Conservation (phyloP, 139 green algal genomes). For the Trebouxia sp. region DNA sequence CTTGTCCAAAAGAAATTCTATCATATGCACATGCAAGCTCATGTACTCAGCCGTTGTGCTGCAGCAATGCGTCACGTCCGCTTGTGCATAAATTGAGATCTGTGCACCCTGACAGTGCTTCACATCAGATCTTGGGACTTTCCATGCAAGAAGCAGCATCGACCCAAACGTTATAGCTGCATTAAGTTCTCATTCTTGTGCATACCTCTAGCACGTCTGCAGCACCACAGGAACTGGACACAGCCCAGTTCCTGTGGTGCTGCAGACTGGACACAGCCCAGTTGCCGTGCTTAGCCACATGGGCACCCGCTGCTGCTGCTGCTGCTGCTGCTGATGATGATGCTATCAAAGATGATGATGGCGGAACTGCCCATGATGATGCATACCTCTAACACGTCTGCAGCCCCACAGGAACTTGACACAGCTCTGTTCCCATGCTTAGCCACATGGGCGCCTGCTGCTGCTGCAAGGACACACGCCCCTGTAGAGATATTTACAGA, state of each 20-base stretch:
- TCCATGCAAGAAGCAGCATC: no score
- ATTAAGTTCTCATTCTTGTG: no score
- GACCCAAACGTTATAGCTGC: no score
- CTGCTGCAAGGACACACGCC: conserved; percentile 90
- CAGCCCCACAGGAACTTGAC: conserved; percentile 90
- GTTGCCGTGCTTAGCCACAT: conserved; percentile 97
- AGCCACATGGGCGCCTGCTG: conserved; percentile 92
- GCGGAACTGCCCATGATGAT: not conserved
- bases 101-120: no score
- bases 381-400: conserved; percentile 83
- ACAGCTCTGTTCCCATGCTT: conserved; percentile 97
- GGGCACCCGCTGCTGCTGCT: conserved; percentile 91
- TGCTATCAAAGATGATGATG: not conserved
- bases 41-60: no score
- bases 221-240: conserved; percentile 92
- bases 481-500: conserved; percentile 99
- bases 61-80: no score
- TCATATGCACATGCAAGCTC: no score
- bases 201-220: conserved; percentile 89
- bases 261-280: conserved; percentile 91
- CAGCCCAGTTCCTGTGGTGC: conserved; percentile 90
- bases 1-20: no score
- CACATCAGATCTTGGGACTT: no score
- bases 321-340: no score
- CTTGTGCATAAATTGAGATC: no score